A percentile compares a stretch with the other conserved stretches of the same genome.
These are phyloP conservation scores for Diaporthe caulivora DNA, from an alignment of 2,329 filamentous ascomycete genomes.

Conservation along the genomic window DNA sequence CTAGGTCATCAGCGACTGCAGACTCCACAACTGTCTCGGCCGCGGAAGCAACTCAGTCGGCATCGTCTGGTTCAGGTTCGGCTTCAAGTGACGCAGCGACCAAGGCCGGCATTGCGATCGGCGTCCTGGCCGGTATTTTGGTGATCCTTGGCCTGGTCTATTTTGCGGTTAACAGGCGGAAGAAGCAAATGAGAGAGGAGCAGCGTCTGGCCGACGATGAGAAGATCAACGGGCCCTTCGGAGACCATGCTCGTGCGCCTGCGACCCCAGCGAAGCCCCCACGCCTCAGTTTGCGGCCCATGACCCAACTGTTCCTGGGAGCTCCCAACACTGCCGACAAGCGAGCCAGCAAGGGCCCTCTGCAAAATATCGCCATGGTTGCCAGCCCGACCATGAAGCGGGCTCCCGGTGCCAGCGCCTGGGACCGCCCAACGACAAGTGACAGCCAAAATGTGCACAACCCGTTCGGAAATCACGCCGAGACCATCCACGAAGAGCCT, in stretches of 20 bases:
- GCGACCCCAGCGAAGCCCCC: constrained; percentile 71
- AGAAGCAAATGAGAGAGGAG: constrained; percentile 72
- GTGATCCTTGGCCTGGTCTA: constrained; percentile 76
- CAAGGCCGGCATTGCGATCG: constrained; percentile 89
- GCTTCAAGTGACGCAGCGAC: constrained; percentile 51
- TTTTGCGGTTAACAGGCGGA: constrained; percentile 77
- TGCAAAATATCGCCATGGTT: constrained; percentile 52
- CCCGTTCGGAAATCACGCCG: constrained; percentile 77
- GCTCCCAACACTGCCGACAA: constrained; percentile 59
- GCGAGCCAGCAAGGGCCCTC: constrained; percentile 55
- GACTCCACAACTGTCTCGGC: constrained; percentile 40
- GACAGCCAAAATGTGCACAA: constrained; percentile 70
- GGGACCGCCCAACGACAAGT: constrained; percentile 60
- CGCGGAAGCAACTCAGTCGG: constrained; percentile 46
- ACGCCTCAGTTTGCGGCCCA: constrained; percentile 85
- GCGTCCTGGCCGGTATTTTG: constrained; percentile 78
- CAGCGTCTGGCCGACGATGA: constrained; percentile 70
- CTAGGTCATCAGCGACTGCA: constrained; percentile 10
- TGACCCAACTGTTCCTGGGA: constrained; percentile 85
- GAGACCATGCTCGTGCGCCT: constrained; percentile 52
- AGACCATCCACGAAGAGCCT: constrained; percentile 47
- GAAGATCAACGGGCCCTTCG: constrained; percentile 65
- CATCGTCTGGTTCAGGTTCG: constrained; percentile 2
- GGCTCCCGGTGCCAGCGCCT: constrained; percentile 53
- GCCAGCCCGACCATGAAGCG: constrained; percentile 45